Base-by-base conservation (phyloP, 176 grass and related monocot species). In the Aegilops sharonensis region DNA sequence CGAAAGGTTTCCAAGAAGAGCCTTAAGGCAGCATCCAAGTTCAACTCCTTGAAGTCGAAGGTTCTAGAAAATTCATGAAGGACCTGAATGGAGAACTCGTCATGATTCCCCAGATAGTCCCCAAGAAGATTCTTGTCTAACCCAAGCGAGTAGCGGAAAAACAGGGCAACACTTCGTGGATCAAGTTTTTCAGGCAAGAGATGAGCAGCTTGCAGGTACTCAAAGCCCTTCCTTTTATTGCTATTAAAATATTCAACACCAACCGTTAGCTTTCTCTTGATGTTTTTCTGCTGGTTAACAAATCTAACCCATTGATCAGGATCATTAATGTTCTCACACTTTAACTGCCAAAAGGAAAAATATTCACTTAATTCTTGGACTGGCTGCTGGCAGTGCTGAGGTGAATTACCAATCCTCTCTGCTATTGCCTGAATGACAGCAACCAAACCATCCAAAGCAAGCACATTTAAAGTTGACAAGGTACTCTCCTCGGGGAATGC, bases 1-100 rank as follows among this genome's bases (percentile, higher is more conserved):
- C 95, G 86, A 85, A 97, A 97, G 29, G 86, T 97, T 85, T 97
- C 95, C 78, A 97, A 86, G 86, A 97, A 97, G 87, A 97, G 88
- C 84, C 92, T 92, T 54, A 97, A 73, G 52, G 95, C 88, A 86
- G 88, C 91, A 72, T 94, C 95, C 65, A 97, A 74, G 88, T 93
- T 94, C 95, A 97, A 89, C 73, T 85, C 84, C 71, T 93, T 79
- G 81, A 97, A 97, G 79, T 97, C 92, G 79, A 97, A 97, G 31
- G 90, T 97, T 70, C 81, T 81, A 68, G 92, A 81, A 73, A 97
- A 97, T 92, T 97, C 95, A 68, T 94, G 77, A 77, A 97, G 92
- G 5, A 94, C 95, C 13, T 65, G 83, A 50, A 97, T 92, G 54
- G 83, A 97, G 83, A 97, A 97, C 14, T 92, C 90, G 74, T 97